Evolutionary conservation across 2,329 filamentous ascomycete genomes (phyloP).

Genomic region (Colletotrichum sp.): DNA sequence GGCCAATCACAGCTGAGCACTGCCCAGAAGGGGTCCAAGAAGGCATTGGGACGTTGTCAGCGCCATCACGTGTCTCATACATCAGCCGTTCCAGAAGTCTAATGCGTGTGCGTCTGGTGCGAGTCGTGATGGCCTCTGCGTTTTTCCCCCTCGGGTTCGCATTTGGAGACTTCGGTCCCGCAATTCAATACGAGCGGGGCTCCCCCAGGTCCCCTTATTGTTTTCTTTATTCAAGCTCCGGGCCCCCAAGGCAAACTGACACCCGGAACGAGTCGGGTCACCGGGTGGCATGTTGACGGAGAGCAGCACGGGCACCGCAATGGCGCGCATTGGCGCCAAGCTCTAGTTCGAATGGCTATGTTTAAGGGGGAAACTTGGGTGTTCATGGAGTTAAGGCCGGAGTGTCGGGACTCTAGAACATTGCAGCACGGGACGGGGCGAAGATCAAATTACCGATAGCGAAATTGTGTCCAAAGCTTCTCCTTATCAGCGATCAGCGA

Average conservation of each 20-base stretch:
- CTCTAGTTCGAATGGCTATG: neutral
- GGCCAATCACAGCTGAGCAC: neutral
- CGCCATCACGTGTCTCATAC: slow-evolving; percentile 19
- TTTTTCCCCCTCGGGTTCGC: neutral
- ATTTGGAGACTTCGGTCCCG: neutral
- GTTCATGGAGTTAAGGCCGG: neutral
- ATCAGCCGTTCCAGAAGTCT: slow-evolving; percentile 14
- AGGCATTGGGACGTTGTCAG: neutral
- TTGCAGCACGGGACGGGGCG: neutral
- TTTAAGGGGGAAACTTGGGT: neutral
- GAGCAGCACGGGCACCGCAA: neutral
- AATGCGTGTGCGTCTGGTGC: neutral
- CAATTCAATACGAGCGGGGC: neutral
- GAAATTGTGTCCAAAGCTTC: neutral
- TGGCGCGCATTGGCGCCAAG: neutral
- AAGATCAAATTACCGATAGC: slow-evolving; percentile 2
- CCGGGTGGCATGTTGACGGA: neutral
- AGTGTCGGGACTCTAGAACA: neutral
- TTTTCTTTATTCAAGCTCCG: neutral
- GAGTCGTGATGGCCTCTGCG: neutral
- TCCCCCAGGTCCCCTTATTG: neutral
- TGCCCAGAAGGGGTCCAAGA: neutral
- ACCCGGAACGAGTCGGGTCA: neutral
- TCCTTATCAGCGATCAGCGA: neutral
- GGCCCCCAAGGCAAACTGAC: neutral